Evolutionary conservation across 2,329 filamentous ascomycete species (phyloP), one percentile per base, ranked within the genome.

Genomic region (Stachybotrys echinatus): DNA sequence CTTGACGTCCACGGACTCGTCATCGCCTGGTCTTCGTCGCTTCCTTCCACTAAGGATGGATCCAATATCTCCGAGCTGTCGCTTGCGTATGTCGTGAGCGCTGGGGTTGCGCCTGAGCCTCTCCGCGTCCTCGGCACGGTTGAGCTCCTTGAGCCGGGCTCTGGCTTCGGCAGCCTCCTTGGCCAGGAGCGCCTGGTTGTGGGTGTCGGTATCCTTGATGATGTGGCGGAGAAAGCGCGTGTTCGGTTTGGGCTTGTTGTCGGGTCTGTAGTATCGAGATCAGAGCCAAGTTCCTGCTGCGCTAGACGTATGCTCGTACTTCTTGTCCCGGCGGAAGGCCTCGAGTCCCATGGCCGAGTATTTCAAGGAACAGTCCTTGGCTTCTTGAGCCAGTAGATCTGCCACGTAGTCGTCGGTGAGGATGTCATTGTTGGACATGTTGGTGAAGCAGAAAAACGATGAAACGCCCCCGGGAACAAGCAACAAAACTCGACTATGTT

Each of bases 161-260:
- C 79, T 78, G 0, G 90, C 84, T 56, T 97, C 92, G 45, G 87
- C 83, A 22, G 85, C 84, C 66, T 97, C 92, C 62, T 86, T 95
- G 1, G 88, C 89, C 18, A 90, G 81, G 23, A 97, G 75, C 1
- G 89, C 88, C 21, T 88, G 84, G 77, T 99, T 99, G 70, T 99
- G 92, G 48, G 71, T 87, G 59, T 95, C 88, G 8, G 90, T 95
- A 57, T 94, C 88, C 55, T 86, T 87, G 54, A 99, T 89, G 50
- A 97, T 88, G 61, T 94, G 87, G 51, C 85, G 85, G 40, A 99
- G 73, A 64, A 97, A 97, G 31, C 88, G 81, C 0, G 89, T 96
- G 61, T 99, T 97, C 3, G 92, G 92, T 65, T 92, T 96, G 1
- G 89, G 89, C 55, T 85, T 81, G 57, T 80, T 80, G 43, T 79